Conservation (phyloP, 73 alveolate genomes). For the Paramecium octaurelia region DNA sequence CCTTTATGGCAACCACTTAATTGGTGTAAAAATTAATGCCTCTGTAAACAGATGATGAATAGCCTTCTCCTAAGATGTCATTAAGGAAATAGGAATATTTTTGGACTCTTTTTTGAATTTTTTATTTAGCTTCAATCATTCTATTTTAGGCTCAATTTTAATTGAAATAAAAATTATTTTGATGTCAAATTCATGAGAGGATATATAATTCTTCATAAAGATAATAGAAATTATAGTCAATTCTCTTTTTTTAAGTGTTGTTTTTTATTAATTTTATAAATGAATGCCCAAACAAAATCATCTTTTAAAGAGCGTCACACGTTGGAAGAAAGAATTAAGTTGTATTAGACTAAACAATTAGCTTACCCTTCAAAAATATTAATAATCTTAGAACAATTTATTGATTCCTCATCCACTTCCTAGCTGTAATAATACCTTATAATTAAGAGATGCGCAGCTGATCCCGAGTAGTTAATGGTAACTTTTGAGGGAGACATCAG, state of each 20-base stretch:
- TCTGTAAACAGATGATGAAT: not conserved
- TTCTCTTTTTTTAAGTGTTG: not conserved
- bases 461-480: not conserved
- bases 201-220: not conserved
- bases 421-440: not conserved
- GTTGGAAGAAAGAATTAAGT: not conserved
- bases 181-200: not conserved
- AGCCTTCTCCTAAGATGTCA: constrained; percentile 3
- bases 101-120: not conserved
- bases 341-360: not conserved
- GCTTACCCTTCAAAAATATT: not conserved
- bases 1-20: constrained; percentile 26
- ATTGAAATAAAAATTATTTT: not conserved
- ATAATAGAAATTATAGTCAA: not conserved
- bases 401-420: not conserved
- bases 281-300: not conserved
- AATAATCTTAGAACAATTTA: not conserved
- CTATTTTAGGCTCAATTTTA: not conserved
- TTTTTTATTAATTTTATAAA: not conserved
- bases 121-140: not conserved
- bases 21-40: not conserved
- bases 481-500: not conserved
- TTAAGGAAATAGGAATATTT: not conserved
- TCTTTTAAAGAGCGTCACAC: not conserved
- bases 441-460: not conserved